Conservation (phyloP, 305 asterid species). For the Solanum hybrid region DNA sequence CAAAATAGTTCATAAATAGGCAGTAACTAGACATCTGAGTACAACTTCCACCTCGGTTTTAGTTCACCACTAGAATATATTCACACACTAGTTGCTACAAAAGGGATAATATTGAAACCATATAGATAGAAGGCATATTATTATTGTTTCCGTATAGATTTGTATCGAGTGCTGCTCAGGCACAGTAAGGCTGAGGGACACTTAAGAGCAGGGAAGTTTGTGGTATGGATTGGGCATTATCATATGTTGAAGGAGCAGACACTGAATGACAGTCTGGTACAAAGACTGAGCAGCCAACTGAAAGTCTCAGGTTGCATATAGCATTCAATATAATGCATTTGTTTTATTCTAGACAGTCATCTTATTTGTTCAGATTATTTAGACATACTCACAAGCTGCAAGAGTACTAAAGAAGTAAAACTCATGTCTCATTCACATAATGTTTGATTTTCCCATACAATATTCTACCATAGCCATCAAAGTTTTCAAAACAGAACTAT, state of each 20-base stretch:
- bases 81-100: not conserved
- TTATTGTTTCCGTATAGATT: not conserved
- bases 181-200: not conserved
- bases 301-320: not conserved
- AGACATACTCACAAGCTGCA: not conserved
- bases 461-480: not conserved
- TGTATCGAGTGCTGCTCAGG: not conserved
- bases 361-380: not conserved
- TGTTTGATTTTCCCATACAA: not conserved
- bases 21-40: not conserved
- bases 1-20: not conserved
- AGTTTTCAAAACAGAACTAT: not conserved
- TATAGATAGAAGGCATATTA: not conserved
- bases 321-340: not conserved
- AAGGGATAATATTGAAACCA: not conserved
- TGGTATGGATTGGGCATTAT: not conserved
- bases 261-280: not conserved
- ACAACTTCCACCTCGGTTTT: not conserved
- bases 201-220: not conserved
- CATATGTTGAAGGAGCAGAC: not conserved
- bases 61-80: not conserved
- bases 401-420: not conserved
- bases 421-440: not conserved
- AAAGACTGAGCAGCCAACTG: not conserved
- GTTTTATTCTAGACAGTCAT: not conserved